Evolutionary conservation across 257 asterid species (phyloP).

Genomic region (Rubia yunnanensis): DNA sequence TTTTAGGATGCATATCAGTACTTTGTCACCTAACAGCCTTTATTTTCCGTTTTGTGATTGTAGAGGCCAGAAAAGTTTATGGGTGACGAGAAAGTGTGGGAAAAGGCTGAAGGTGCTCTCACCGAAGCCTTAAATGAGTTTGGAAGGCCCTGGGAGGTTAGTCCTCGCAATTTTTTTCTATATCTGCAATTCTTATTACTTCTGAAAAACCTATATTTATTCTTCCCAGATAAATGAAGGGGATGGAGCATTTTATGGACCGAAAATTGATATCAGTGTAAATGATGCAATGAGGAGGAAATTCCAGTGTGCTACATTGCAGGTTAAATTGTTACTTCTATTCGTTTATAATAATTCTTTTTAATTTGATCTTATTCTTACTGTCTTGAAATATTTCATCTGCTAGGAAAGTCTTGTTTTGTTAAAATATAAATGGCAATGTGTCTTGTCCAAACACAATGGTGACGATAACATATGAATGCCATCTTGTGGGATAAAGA

Average conservation of each 20-base stretch:
- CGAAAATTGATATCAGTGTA: constrained; percentile 86
- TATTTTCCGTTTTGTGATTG: constrained; percentile 13
- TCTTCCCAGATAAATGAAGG: constrained; percentile 72
- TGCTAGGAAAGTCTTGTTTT: too few species aligned
- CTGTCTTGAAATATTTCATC: not conserved
- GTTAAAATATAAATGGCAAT: not conserved
- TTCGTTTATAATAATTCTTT: not conserved
- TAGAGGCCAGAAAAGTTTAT: constrained; percentile 95
- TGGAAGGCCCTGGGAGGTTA: constrained; percentile 96
- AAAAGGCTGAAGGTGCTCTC: constrained; percentile 87
- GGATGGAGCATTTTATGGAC: constrained; percentile 97
- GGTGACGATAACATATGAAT: too few species aligned
- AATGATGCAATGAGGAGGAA: constrained; percentile 94
- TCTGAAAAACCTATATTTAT: constrained; percentile 17
- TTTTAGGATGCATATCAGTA: not conserved
- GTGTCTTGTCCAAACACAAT: too few species aligned
- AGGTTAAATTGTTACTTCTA: constrained; percentile 37
- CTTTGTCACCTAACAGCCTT: not conserved
- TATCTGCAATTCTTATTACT: not conserved
- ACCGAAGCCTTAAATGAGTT: constrained; percentile 78
- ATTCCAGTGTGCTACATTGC: constrained; percentile 94
- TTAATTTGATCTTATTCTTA: not conserved
- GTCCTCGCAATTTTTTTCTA: constrained; percentile 10
- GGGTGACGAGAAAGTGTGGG: constrained; percentile 79
- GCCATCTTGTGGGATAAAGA: too few species aligned